Conservation (phyloP, 495 filamentous ascomycete species). For the Penicillium cinerascens region DNA sequence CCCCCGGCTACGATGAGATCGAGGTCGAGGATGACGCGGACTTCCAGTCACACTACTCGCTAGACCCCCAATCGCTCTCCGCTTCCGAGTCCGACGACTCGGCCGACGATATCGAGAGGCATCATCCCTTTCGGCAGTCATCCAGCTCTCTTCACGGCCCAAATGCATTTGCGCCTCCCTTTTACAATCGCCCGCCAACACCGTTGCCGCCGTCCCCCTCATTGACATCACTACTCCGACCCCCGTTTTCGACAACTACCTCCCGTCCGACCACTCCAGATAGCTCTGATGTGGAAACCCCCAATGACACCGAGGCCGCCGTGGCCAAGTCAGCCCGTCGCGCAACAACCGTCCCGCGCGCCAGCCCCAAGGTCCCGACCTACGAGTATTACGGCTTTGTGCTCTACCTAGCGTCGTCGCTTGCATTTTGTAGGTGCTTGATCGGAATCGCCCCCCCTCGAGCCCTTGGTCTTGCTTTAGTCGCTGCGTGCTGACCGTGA, state of each 20-base stretch:
- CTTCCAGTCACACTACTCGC: conserved; percentile 46
- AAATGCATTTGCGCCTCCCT: conserved; percentile 75
- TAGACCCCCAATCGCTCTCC: conserved; percentile 39
- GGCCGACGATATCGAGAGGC: conserved; percentile 32
- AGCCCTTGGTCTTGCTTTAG: background rate
- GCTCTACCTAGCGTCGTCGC: conserved; percentile 78
- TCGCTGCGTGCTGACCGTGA: background rate
- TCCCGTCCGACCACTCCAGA: conserved; percentile 90
- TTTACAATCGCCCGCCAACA: conserved; percentile 83
- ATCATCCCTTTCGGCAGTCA: conserved; percentile 43
- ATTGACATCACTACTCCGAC: conserved; percentile 88
- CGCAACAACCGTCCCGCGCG: conserved; percentile 75
- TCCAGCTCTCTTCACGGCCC: conserved; percentile 41
- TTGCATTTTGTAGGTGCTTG: conserved; percentile 59
- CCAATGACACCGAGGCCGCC: conserved; percentile 58
- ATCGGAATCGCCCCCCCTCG: background rate
- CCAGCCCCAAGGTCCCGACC: conserved; percentile 88
- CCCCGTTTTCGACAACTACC: conserved; percentile 63
- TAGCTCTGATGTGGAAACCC: conserved; percentile 76
- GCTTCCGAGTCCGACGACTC: conserved; percentile 41
- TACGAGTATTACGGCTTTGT: conserved; percentile 99
- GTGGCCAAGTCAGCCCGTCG: conserved; percentile 60
- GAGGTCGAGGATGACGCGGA: conserved; percentile 43
- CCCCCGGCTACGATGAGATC: conserved; percentile 28
- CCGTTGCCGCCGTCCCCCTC: conserved; percentile 92